These are phyloP conservation scores for Taiwanofungus camphoratus DNA, from an alignment of 1,284 basidiomycete species.

Conservation along the genomic window DNA sequence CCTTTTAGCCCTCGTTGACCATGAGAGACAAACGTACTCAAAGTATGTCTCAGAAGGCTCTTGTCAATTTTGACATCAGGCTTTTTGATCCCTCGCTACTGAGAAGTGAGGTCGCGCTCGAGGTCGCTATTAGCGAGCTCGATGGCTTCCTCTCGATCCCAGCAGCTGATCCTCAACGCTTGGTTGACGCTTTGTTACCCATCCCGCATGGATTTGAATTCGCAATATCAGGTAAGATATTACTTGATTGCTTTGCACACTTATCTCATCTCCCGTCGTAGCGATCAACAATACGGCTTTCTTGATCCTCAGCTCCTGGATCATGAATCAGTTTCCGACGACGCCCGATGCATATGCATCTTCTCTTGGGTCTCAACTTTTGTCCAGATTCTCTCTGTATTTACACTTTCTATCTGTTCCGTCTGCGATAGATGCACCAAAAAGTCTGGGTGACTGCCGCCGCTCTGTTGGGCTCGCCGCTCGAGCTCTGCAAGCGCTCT, in stretches of 20 bases:
- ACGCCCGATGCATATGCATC: slow-evolving; percentile 1
- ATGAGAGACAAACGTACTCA: neutral
- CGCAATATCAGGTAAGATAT: slow-evolving; percentile 9
- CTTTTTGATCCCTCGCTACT: slow-evolving; percentile 10
- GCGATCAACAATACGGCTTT: slow-evolving; percentile 1
- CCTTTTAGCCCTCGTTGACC: neutral
- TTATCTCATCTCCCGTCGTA: slow-evolving; percentile 2
- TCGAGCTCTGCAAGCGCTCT: slow-evolving; percentile 10
- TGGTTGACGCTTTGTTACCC: slow-evolving; percentile 4
- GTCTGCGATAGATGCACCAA: slow-evolving; percentile 4
- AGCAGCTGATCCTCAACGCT: slow-evolving; percentile 4
- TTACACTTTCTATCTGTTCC: slow-evolving; percentile 11
- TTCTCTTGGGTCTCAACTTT: slow-evolving; percentile 29
- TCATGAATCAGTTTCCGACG: slow-evolving; percentile 6
- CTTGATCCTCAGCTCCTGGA: neutral
- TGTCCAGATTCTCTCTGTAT: slow-evolving; percentile 17
- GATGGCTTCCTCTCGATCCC: slow-evolving; percentile 14
- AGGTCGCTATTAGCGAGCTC: slow-evolving; percentile 13
- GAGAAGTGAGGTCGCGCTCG: slow-evolving; percentile 14
- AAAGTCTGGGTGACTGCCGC: slow-evolving; percentile 3
- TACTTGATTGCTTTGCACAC: neutral
- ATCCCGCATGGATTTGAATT: slow-evolving; percentile 10
- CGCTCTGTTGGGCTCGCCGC: slow-evolving; percentile 9
- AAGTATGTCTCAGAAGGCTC: neutral
- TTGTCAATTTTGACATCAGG: slow-evolving; percentile 1